A percentile compares a stretch with the other conserved stretches of the same genome.
Evolutionary conservation across 2,329 filamentous ascomycete species (phyloP).

Genomic region (Cladosporium sp.): DNA sequence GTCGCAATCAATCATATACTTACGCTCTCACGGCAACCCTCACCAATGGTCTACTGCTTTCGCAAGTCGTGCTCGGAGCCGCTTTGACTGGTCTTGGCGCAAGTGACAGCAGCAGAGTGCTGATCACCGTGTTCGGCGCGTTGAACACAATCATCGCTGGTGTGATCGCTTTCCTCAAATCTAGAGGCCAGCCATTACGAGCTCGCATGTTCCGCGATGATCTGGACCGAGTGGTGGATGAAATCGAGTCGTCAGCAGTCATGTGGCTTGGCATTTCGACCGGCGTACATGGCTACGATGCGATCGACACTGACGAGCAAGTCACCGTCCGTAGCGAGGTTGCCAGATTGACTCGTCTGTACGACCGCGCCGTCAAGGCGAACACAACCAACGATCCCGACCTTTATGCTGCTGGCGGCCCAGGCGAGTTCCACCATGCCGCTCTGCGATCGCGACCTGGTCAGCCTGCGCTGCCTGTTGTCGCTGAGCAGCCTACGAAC

Average conservation of each 20-base stretch:
- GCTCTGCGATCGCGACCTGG: slow-evolving; percentile 20
- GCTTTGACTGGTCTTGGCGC: slow-evolving; percentile 38
- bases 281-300: slow-evolving; percentile 43
- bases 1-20: slow-evolving; percentile 29
- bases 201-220: slow-evolving; percentile 40
- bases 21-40: slow-evolving; percentile 36
- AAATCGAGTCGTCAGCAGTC: slow-evolving; percentile 39
- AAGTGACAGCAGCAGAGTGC: slow-evolving; percentile 30
- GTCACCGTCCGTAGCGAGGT: slow-evolving; percentile 40
- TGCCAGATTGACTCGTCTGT: slow-evolving; percentile 33
- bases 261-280: slow-evolving; percentile 43
- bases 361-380: slow-evolving; percentile 35
- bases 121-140: slow-evolving; percentile 39
- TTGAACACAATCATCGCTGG: slow-evolving; percentile 40
- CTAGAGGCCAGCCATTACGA: slow-evolving; percentile 37
- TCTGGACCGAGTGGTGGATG: slow-evolving; percentile 37
- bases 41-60: slow-evolving; percentile 35
- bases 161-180: slow-evolving; percentile 38
- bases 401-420: slow-evolving; percentile 32
- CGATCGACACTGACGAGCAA: slow-evolving; percentile 41
- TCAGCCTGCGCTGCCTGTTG: slow-evolving; percentile 14
- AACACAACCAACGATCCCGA: slow-evolving; percentile 39
- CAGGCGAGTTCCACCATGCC: slow-evolving; percentile 22
- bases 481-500: slow-evolving; percentile 9
- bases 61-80: slow-evolving; percentile 38